Evolutionary conservation across 345 rosid species (phyloP).

Genomic region (Clarkia xantiana): DNA sequence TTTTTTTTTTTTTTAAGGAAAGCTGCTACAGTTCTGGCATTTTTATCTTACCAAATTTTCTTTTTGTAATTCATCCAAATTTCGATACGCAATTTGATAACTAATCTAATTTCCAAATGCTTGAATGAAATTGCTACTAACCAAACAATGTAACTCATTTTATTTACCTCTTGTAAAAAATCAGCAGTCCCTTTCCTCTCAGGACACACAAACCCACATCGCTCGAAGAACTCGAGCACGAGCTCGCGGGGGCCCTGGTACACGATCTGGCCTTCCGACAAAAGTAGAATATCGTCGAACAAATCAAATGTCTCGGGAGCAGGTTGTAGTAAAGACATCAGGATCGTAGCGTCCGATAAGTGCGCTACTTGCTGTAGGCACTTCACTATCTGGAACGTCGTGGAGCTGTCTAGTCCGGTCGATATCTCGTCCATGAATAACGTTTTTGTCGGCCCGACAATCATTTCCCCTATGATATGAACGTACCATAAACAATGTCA

Average conservation of each 20-base stretch:
- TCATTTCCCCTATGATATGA: slow-evolving; percentile 64
- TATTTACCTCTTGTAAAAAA: slow-evolving; percentile 68
- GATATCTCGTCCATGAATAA: slow-evolving; percentile 94
- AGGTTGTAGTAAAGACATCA: slow-evolving; percentile 74
- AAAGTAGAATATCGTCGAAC: slow-evolving; percentile 58
- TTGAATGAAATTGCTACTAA: no score
- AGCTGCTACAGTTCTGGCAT: no score
- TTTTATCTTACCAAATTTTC: no score
- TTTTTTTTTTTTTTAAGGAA: no score
- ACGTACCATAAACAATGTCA: background rate
- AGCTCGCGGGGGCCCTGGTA: slow-evolving; percentile 71
- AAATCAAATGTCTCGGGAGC: slow-evolving; percentile 76
- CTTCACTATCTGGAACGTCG: slow-evolving; percentile 73
- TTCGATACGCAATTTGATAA: no score
- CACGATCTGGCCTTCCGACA: slow-evolving; percentile 73
- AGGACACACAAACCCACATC: slow-evolving; percentile 52
- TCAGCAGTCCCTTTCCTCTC: slow-evolving; percentile 82
- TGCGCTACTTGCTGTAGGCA: slow-evolving; percentile 69
- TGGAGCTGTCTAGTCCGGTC: slow-evolving; percentile 77
- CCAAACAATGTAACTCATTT: no score
- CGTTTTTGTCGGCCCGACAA: slow-evolving; percentile 81
- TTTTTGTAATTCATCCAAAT: no score
- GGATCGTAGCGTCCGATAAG: slow-evolving; percentile 48
- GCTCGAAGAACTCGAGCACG: slow-evolving; percentile 44
- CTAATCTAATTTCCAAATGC: no score